A percentile compares a stretch with the other conserved stretches of the same genome.
phyloP scores from a whole-genome alignment of 345 rosid genomes.

The Eucalyptus cloeziana region DNA sequence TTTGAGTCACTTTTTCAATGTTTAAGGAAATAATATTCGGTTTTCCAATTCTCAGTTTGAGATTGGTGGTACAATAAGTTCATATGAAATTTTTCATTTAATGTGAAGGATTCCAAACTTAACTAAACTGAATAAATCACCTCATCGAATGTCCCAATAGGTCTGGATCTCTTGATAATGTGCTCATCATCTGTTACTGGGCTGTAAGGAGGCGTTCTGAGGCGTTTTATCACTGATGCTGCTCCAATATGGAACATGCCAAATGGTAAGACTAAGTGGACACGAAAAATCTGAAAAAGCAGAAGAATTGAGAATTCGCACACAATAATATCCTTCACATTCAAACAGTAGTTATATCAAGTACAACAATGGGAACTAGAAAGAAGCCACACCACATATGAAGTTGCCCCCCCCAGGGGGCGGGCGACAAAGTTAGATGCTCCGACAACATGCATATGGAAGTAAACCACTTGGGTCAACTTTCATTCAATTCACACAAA shows the following conservation, averaged over 20 bases:
- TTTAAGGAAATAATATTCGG: not conserved
- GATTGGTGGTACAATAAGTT: not conserved
- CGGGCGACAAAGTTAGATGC: not conserved
- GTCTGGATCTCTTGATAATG: slow-evolving; percentile 57
- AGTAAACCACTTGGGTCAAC: not conserved
- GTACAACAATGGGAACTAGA: not conserved
- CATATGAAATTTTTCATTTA: not conserved
- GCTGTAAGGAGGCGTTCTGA: slow-evolving; percentile 57
- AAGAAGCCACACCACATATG: not conserved
- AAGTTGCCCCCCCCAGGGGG: rapidly evolving
- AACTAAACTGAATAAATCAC: slow-evolving; percentile 7
- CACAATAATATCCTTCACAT: not conserved
- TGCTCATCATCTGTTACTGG: slow-evolving; percentile 71
- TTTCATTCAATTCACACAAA: not conserved
- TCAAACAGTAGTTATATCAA: not conserved
- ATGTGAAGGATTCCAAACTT: not conserved
- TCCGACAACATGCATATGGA: not conserved
- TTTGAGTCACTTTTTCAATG: not conserved
- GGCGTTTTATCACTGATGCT: slow-evolving; percentile 49
- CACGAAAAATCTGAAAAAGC: not conserved
- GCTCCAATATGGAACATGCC: slow-evolving; percentile 1
- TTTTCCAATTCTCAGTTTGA: not conserved
- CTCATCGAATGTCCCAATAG: slow-evolving; percentile 65
- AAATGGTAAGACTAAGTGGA: not conserved
- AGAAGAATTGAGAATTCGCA: not conserved